A percentile compares a stretch with the other conserved stretches of the same genome.
Conservation (phyloP, 179 eudicot species). For the Nepenthes alata region DNA sequence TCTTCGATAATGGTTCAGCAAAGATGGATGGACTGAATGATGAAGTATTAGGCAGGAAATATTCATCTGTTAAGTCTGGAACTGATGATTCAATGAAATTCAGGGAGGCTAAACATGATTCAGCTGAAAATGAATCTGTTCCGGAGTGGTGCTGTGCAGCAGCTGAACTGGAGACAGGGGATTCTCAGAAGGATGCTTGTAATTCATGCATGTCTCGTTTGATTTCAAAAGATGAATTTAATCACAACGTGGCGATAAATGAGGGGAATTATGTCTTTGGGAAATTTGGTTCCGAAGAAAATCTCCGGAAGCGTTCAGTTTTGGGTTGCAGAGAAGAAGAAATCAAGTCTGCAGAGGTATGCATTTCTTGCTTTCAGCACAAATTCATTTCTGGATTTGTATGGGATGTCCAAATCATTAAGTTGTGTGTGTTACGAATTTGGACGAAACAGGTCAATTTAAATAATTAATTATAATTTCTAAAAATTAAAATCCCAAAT, state of each 20-base stretch:
- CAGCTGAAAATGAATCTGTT: slow-evolving; percentile 1
- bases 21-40: slow-evolving; percentile 7
- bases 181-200: background rate
- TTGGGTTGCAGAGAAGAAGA: slow-evolving; percentile 7
- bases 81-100: slow-evolving; percentile 4
- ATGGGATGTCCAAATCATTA: too few species aligned
- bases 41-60: slow-evolving; percentile 7
- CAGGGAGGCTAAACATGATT: slow-evolving; percentile 7
- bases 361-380: background rate
- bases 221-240: background rate
- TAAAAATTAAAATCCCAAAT: too few species aligned
- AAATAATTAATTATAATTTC: too few species aligned
- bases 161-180: background rate
- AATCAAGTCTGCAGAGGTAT: slow-evolving; percentile 30
- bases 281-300: background rate
- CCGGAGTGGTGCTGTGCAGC: background rate
- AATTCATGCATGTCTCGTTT: background rate
- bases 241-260: background rate
- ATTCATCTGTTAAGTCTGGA: slow-evolving; percentile 7
- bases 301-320: background rate
- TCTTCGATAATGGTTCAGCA: slow-evolving; percentile 3
- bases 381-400: too few species aligned
- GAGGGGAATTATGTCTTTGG: background rate
- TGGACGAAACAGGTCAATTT: too few species aligned
- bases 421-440: too few species aligned